These are phyloP conservation scores for Monosporozyma servazzii DNA, from an alignment of 805 yeast genomes.

Conservation along the genomic window DNA sequence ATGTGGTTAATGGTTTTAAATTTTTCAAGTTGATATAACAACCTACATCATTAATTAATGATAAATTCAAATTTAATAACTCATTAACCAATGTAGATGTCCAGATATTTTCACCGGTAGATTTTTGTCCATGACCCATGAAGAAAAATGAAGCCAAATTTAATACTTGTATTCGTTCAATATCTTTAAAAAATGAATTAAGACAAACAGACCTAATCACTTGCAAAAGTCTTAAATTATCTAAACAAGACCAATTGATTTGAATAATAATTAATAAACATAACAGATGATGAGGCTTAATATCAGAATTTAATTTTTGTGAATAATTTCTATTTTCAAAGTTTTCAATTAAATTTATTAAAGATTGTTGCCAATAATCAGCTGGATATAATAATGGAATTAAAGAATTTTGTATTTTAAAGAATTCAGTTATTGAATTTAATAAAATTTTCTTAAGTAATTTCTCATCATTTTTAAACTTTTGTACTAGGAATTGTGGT, in stretches of 20 bases:
- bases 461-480: slow-evolving; percentile 9
- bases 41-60: slow-evolving; percentile 17
- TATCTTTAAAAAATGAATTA: slow-evolving; percentile 5
- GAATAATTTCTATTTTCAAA: neutral
- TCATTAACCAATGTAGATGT: slow-evolving; percentile 9
- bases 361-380: slow-evolving; percentile 9
- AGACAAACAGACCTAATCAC: slow-evolving; percentile 17
- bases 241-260: slow-evolving; percentile 24
- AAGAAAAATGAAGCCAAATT: slow-evolving; percentile 20
- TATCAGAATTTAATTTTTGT: neutral
- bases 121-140: slow-evolving; percentile 13
- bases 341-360: slow-evolving; percentile 3
- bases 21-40: slow-evolving; percentile 19
- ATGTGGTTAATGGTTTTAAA: slow-evolving; percentile 7
- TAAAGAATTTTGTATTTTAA: slow-evolving; percentile 15
- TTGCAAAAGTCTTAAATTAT: slow-evolving; percentile 20
- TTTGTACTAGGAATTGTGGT: slow-evolving; percentile 16
- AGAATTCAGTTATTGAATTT: slow-evolving; percentile 10
- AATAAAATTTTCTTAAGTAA: slow-evolving; percentile 7
- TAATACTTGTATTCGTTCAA: slow-evolving; percentile 17
- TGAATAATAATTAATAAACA: slow-evolving; percentile 21
- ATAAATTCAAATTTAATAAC: slow-evolving; percentile 12
- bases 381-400: slow-evolving; percentile 20
- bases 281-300: slow-evolving; percentile 11
- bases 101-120: neutral